Evolutionary conservation across 495 filamentous ascomycete genomes (phyloP).

Genomic region (Corynascus novoguineensis): DNA sequence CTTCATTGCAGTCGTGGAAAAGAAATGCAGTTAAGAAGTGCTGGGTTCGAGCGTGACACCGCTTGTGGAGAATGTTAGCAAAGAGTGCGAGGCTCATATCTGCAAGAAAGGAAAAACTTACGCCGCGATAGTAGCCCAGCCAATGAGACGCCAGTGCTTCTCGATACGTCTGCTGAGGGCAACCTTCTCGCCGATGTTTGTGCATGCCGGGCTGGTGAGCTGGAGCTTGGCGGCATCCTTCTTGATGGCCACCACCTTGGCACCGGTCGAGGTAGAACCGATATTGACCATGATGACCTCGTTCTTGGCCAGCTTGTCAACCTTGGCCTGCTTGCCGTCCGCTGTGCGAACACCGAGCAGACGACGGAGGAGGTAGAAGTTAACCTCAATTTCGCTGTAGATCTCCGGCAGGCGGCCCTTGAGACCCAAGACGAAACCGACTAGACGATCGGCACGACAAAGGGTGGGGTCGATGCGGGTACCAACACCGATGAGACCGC

Average conservation of each 20-base stretch:
- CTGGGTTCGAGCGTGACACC: slow-evolving; percentile 42
- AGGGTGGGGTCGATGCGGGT: slow-evolving; percentile 95
- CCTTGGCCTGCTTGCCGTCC: slow-evolving; percentile 98
- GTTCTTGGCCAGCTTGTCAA: slow-evolving; percentile 93
- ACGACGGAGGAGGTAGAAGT: slow-evolving; percentile 93
- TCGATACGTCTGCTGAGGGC: slow-evolving; percentile 93
- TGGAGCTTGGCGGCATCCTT: slow-evolving; percentile 82
- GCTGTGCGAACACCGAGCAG: slow-evolving; percentile 95
- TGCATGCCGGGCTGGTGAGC: slow-evolving; percentile 86
- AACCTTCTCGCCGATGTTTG: slow-evolving; percentile 94
- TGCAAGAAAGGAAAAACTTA: slow-evolving; percentile 25
- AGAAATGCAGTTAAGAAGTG: slow-evolving; percentile 18
- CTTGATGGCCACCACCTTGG: slow-evolving; percentile 92
- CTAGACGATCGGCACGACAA: slow-evolving; percentile 95
- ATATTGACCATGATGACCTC: slow-evolving; percentile 99
- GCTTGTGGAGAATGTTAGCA: slow-evolving; percentile 19
- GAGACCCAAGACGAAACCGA: slow-evolving; percentile 94
- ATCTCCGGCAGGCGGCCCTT: slow-evolving; percentile 87
- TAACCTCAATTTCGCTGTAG: slow-evolving; percentile 96
- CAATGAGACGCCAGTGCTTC: slow-evolving; percentile 98
- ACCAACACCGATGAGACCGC: slow-evolving; percentile 94
- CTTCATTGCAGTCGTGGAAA: slow-evolving; percentile 12
- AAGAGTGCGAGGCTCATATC: not conserved
- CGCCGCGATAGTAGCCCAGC: slow-evolving; percentile 85
- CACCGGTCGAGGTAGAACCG: slow-evolving; percentile 90